A percentile compares a stretch with the other conserved stretches of the same genome.
Evolutionary conservation across 1,139 yeast species (phyloP).

Genomic region (Scheffersomyces segobiensis): DNA sequence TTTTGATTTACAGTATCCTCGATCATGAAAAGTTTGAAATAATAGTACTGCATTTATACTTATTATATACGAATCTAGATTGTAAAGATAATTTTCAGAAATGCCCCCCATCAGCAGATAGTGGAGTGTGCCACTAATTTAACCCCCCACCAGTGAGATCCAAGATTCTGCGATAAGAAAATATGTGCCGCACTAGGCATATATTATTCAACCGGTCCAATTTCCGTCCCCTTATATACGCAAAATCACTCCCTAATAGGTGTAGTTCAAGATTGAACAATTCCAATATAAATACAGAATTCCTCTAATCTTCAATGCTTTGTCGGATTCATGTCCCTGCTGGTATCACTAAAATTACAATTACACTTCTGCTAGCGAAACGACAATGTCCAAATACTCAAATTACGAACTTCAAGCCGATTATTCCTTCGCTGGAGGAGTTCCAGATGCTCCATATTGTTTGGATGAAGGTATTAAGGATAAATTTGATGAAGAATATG

Average conservation of each 20-base stretch:
- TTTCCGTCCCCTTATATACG: neutral
- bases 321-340: neutral
- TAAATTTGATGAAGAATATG: constrained; percentile 34
- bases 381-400: neutral
- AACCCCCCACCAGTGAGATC: neutral
- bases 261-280: neutral
- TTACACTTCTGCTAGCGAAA: neutral
- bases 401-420: constrained; percentile 14
- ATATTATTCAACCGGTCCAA: neutral
- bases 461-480: constrained; percentile 22
- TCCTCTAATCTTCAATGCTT: neutral
- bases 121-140: neutral
- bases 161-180: neutral
- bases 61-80: neutral
- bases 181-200: neutral
- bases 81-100: neutral
- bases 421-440: constrained; percentile 24
- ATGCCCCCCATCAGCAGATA: neutral
- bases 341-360: neutral
- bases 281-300: neutral
- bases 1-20: neutral
- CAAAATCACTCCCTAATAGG: neutral
- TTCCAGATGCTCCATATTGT: constrained; percentile 25
- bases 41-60: neutral
- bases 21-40: neutral